Conservation (phyloP, 2,329 filamentous ascomycete genomes). For the Cercospora berteroae region DNA sequence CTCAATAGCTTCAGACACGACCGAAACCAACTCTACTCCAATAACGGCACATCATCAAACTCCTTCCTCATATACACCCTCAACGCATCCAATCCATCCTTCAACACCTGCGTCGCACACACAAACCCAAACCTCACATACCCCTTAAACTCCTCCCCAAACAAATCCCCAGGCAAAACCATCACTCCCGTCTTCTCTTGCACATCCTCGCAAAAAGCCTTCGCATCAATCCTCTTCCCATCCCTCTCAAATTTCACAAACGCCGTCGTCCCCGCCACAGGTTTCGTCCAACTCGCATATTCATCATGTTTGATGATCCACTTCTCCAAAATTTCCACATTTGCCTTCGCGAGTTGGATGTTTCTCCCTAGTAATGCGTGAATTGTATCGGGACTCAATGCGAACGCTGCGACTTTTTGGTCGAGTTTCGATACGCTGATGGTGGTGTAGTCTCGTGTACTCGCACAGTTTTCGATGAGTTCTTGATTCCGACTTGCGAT, state of each 20-base stretch:
- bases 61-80: conserved; percentile 56
- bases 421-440: conserved; percentile 83
- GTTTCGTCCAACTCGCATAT: conserved; percentile 68
- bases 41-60: conserved; percentile 50
- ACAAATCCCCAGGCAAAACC: conserved; percentile 70
- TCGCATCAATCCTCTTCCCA: conserved; percentile 66
- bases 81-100: conserved; percentile 60
- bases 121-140: conserved; percentile 78
- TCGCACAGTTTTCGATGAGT: conserved; percentile 63
- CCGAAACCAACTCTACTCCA: conserved; percentile 13
- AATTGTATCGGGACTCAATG: conserved; percentile 65
- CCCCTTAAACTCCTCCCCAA: conserved; percentile 71
- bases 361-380: conserved; percentile 63
- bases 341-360: conserved; percentile 64
- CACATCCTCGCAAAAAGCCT: conserved; percentile 67
- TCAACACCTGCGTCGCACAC: conserved; percentile 66
- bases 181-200: conserved; percentile 69
- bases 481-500: conserved; percentile 63
- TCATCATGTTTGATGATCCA: conserved; percentile 66
- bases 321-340: conserved; percentile 62
- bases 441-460: conserved; percentile 76
- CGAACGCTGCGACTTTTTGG: conserved; percentile 73
- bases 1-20: not conserved
- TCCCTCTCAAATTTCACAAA: conserved; percentile 68
- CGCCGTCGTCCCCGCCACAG: conserved; percentile 75